Base-by-base conservation (phyloP, 164 flowering plant genomes). In the Amborella trichopoda region DNA sequence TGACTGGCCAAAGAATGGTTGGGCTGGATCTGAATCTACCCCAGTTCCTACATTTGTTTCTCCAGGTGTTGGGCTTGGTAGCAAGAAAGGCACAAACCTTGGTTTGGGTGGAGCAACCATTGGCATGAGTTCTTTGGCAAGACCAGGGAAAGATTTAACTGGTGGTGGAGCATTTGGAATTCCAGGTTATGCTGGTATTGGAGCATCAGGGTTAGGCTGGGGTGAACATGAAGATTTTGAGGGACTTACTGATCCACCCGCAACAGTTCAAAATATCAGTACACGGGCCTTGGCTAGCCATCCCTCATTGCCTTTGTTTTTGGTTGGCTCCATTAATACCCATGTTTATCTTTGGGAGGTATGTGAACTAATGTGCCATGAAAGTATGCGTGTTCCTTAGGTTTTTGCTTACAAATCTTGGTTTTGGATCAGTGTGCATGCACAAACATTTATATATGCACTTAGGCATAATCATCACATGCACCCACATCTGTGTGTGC, bases 271-370 rank as follows among this genome's bases (percentile, higher is more conserved):
- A 38, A 84, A 70, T 61, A 68, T 77, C 45, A 66, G 70, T 52
- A 70, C 95, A 23, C 74, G 84, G 58, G 81, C 99, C 52, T 78
- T 93, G 46, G 78, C 91, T 17, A 71, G 86, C 65, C 99, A 93
- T 65, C 95, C 96, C 1, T 78, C 76, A 8, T 75, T 79, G 67
- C 91, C 96, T 53, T 72, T 80, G 49, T 93, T 93, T 65, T 78
- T 93, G 70, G 99, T 65, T 72, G 99, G 99, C 41, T 93, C 99
- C 47, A 79, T 75, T 66, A 88, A 93, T 53, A 85, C 95, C 26
- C 91, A 79, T 49, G 58, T 78, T 57, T 88, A 93, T 64, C 64
- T 93, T 41, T 93, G 99, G 99, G 87, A 93, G 99, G 99, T 93
- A 78, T 44, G 69, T 2, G 48, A 40, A n/a, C n/a, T n/a, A n/a